These are phyloP conservation scores for Penicillium sp. DNA, from an alignment of 2,329 filamentous ascomycete species.

Conservation along the genomic window DNA sequence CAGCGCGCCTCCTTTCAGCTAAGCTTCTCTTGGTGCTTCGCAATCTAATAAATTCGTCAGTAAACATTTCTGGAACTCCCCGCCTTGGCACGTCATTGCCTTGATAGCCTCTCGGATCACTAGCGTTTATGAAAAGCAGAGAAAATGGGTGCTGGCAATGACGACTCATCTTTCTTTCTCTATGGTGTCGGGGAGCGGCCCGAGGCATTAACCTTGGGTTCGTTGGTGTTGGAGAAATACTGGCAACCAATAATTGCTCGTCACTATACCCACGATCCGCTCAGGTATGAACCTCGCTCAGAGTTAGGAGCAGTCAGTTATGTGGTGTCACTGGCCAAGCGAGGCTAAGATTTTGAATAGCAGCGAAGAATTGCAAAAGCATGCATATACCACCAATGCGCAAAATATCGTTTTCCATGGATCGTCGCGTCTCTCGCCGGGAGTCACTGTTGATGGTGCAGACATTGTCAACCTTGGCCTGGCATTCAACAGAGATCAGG, in stretches of 20 bases:
- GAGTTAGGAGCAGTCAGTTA: not conserved
- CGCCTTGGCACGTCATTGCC: no score
- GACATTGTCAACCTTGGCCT: slow-evolving; percentile 20
- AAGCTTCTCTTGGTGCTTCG: no score
- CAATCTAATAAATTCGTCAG: no score
- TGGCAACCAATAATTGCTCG: slow-evolving; percentile 23
- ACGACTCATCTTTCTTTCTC: slow-evolving; percentile 23
- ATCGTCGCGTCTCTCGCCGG: slow-evolving; percentile 12
- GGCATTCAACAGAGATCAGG: slow-evolving; percentile 18
- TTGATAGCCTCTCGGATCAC: no score
- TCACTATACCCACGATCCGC: slow-evolving; percentile 19
- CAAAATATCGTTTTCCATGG: slow-evolving; percentile 16
- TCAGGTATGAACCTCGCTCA: slow-evolving; percentile 10
- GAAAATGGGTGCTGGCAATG: slow-evolving; percentile 8
- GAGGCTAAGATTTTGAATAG: slow-evolving; percentile 1
- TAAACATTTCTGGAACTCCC: no score
- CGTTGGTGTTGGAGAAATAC: slow-evolving; percentile 22
- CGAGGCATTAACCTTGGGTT: slow-evolving; percentile 22
- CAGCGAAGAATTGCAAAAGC: slow-evolving; percentile 11
- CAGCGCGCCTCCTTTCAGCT: no score
- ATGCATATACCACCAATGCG: slow-evolving; percentile 15
- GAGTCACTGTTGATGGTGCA: slow-evolving; percentile 14
- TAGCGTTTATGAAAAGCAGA: no score
- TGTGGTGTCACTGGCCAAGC: no score
- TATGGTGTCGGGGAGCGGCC: slow-evolving; percentile 23